Conservation (phyloP, 306 rosid genomes). For the Senna tora region DNA sequence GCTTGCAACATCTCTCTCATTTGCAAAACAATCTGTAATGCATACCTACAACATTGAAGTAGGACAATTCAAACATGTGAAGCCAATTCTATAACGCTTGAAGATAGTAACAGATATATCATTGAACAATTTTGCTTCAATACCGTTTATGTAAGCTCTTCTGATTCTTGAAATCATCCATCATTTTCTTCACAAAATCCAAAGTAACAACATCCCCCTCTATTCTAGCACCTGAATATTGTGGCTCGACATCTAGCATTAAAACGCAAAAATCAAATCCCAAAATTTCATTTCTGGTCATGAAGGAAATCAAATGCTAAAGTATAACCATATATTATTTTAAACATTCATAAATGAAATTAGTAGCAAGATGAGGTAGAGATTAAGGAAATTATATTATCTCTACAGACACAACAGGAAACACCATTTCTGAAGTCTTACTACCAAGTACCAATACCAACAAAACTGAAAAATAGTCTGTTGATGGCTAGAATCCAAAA, state of each 20-base stretch:
- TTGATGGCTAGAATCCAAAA: not conserved
- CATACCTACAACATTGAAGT: constrained; percentile 64
- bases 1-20: constrained; percentile 72
- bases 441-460: too few species aligned
- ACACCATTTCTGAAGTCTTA: not conserved
- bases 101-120: constrained; percentile 19
- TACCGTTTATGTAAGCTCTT: constrained; percentile 91
- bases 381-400: constrained; percentile 17
- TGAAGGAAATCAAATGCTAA: not conserved
- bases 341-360: constrained; percentile 10
- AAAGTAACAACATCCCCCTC: constrained; percentile 88
- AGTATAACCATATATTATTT: constrained; percentile 6
- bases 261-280: constrained; percentile 16
- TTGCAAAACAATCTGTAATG: constrained; percentile 92
- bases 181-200: constrained; percentile 95
- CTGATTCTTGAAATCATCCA: constrained; percentile 94
- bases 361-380: not conserved
- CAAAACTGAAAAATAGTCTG: not conserved
- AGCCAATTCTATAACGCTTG: constrained; percentile 25
- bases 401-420: not conserved
- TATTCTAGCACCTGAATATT: constrained; percentile 89
- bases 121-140: constrained; percentile 31
- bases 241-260: constrained; percentile 87
- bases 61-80: constrained; percentile 11
- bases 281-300: constrained; percentile 31